Evolutionary conservation across 2,329 filamentous ascomycete species (phyloP), one percentile per base, ranked within the genome.

Genomic region (Epichloe glyceriae): DNA sequence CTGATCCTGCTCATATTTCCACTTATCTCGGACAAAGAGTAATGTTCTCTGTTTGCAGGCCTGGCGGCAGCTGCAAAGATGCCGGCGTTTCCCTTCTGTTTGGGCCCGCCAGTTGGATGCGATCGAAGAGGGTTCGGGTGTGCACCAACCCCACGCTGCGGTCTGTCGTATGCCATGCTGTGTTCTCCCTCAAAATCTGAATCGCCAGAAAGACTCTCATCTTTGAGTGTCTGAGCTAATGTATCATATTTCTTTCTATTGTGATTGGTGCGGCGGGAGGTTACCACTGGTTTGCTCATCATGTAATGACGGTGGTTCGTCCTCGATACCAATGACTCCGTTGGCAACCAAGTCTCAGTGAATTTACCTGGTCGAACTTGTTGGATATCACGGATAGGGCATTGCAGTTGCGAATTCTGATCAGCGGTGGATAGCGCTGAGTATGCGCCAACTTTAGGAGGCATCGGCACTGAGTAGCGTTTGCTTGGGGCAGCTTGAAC

Each of bases 61-160:
- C 8, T 15, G 15, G 26, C 17, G n/a, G 26, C 14, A 40, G 12
- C 11, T 42, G 22, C 3, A 10, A 17, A 33, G 4, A 20, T 7
- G 37, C 8, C 10, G 38, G 39, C 11, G 8, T 11, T 47, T 10
- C 11, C 10, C 19, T 19, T 15, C 15, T 26, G 10, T 35, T 20
- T 42, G n/a, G 15, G 22, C 22, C 19, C 33, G 17, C 12, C 34
- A 37, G 56, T 50, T 33, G 78, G 78, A 60, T 82, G 73, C 12
- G 73, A 70, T 37, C 73, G 68, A 37, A 82, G 65, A 1, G 79
- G 78, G 56, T 81, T 75, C 4, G 76, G 75, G 52, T 73, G 72
- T 40, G 61, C 59, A 10, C 53, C 58, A 34, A 54, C 38, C 37
- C 22, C 11, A 34, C 3, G 5, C 2, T 34, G 37, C 26, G 10